These are phyloP conservation scores for Licmophora abbreviata DNA, from an alignment of 108 stramenopile genomes.

Conservation along the genomic window DNA sequence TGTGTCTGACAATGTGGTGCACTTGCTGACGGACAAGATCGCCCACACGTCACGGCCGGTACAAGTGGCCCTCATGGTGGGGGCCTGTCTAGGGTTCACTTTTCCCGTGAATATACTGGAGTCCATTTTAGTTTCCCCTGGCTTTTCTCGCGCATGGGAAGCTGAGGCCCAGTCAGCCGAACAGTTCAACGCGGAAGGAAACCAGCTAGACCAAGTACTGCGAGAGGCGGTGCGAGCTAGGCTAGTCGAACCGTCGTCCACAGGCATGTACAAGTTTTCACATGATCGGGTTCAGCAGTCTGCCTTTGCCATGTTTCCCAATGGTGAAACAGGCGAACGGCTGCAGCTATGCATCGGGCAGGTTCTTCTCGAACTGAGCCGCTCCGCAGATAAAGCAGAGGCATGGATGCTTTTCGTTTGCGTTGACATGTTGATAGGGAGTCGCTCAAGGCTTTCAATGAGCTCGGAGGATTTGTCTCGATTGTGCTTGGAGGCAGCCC, in stretches of 20 bases:
- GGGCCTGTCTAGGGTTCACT: conserved; percentile 33
- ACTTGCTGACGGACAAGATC: conserved; percentile 33
- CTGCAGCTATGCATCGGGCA: conserved; percentile 22
- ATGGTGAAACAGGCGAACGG: background rate
- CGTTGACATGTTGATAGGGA: conserved; percentile 15
- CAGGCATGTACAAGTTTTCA: conserved; percentile 16
- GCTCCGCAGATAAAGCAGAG: conserved; percentile 3
- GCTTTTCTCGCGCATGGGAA: too few species aligned
- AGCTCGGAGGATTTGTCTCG: conserved; percentile 2
- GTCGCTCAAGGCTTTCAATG: background rate
- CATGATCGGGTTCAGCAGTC: conserved; percentile 30
- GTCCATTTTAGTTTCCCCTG: too few species aligned
- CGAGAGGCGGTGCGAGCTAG: background rate
- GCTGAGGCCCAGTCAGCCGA: too few species aligned
- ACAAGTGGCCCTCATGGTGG: conserved; percentile 18
- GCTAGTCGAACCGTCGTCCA: background rate
- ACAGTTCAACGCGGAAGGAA: too few species aligned
- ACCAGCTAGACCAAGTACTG: too few species aligned
- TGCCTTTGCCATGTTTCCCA: conserved; percentile 22
- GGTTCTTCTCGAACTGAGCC: conserved; percentile 13
- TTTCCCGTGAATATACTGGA: background rate
- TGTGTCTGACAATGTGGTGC: conserved; percentile 40
- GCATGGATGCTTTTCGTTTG: conserved; percentile 32
- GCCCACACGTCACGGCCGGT: conserved; percentile 5
- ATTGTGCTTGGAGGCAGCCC: conserved; percentile 25